Evolutionary conservation across 805 yeast species (phyloP).

Genomic region (baker's yeast (Saccharomyces cerevisiae)): DNA sequence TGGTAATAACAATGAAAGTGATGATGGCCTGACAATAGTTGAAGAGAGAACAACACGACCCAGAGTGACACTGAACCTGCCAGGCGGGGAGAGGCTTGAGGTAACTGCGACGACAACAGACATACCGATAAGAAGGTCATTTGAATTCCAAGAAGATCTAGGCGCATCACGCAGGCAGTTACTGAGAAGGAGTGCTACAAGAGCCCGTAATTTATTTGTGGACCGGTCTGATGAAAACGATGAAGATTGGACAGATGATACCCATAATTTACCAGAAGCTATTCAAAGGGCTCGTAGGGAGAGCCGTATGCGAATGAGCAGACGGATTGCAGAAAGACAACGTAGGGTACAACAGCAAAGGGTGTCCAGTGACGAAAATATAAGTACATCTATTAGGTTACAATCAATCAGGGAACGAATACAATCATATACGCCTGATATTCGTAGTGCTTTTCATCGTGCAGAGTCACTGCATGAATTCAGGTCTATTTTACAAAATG

Average conservation of each 20-base stretch:
- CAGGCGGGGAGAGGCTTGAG: constrained; percentile 22
- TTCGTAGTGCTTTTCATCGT: constrained; percentile 20
- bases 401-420: constrained; percentile 11
- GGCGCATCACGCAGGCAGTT: constrained; percentile 13
- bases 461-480: constrained; percentile 21
- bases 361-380: constrained; percentile 2
- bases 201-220: constrained; percentile 9
- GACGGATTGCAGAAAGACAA: constrained; percentile 4
- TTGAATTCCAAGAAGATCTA: constrained; percentile 16
- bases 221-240: constrained; percentile 5
- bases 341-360: constrained; percentile 4
- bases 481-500: constrained; percentile 13
- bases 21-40: constrained; percentile 26
- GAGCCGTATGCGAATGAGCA: neutral
- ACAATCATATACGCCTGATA: constrained; percentile 13
- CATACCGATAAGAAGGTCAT: constrained; percentile 23
- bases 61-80: constrained; percentile 17
- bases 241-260: neutral
- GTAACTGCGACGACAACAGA: constrained; percentile 18
- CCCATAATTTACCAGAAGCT: constrained; percentile 4
- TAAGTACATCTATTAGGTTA: neutral
- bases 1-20: constrained; percentile 12
- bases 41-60: constrained; percentile 24
- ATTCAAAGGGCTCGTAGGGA: constrained; percentile 5
- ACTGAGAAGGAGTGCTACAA: constrained; percentile 14